Base-by-base conservation (phyloP, 805 yeast species). In the Teunomyces funiuensis region DNA sequence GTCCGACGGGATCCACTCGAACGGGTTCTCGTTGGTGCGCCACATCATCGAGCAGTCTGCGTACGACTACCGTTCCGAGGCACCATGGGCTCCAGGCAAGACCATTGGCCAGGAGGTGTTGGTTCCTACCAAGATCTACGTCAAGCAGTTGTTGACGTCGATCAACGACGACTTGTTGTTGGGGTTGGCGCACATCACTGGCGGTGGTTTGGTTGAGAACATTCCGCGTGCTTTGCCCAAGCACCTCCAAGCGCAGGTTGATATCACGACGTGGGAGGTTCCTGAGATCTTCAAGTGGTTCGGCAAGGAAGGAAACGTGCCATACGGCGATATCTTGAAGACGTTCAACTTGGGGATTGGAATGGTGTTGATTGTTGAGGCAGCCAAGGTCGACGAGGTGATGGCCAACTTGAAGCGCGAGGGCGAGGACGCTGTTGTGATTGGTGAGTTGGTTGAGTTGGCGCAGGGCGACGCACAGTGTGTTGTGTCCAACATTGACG, bases 291-390 rank as follows among this genome's bases (percentile, higher is more conserved):
- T 93, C 80, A 83, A 82, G 66, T 93, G 97, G 97, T 82, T 93
- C 41, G 97, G 95, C 34, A 76, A 76, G 56, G 82, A 88, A 37
- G 99, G 99, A 48, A 83, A 83, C 57, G 95, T 95, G 28, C 98
- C 99, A 37, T 69, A 76, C 38, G 69, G 70, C 16, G 99, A 95
- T 65, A 80, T 88, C 47, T 70, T 88, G 54, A 91, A 88, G 74
- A 95, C 99, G 8, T 79, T 93, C 63, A 93, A 93, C 66, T 76
- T 91, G 76, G 99, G 99, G 70, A 77, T 93, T 55, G 99, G 99
- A 56, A 91, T 91, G 98, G 89, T 88, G 29, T 79, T 85, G 28
- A 85, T 91, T 54, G 97, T 88, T 20, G 82, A 79, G 61, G 64
- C 71, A 37, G 82, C 75, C 48, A 79, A 86, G 39, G 96, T 79